Evolutionary conservation across 768 basidiomycete species (phyloP).

Genomic region (Tricholoma matsutake): DNA sequence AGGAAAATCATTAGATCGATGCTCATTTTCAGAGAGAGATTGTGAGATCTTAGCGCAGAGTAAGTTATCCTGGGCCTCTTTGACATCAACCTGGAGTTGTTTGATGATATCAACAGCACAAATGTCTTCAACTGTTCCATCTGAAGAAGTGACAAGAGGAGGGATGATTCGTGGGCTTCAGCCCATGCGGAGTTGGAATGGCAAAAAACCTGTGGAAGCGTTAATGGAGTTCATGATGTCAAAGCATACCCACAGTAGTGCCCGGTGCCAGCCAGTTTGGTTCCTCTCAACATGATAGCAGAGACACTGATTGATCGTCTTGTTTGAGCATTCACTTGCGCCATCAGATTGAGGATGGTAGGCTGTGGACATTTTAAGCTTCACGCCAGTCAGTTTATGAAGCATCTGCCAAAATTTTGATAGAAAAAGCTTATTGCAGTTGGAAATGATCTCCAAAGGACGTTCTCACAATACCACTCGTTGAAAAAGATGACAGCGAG

Average conservation of each 20-base stretch:
- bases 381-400: conserved; percentile 14
- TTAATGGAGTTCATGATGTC: conserved; percentile 28
- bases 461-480: conserved; percentile 19
- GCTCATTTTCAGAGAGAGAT: neutral
- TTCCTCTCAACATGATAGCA: too few relatives aligned
- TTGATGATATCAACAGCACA: neutral
- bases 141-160: conserved; percentile 6
- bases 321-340: conserved; percentile 25
- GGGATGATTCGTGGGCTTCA: conserved; percentile 20
- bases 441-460: conserved; percentile 20
- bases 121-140: neutral
- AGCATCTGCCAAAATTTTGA: conserved; percentile 27
- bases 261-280: conserved; percentile 26
- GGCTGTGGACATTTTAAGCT: conserved; percentile 27
- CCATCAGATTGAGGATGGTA: conserved; percentile 37
- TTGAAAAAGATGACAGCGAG: conserved; percentile 21
- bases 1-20: neutral
- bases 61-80: neutral
- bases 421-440: conserved; percentile 16
- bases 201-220: conserved; percentile 23
- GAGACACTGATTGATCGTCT: conserved; percentile 24
- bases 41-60: neutral
- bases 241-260: conserved; percentile 23
- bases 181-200: conserved; percentile 19
- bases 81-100: neutral